phyloP scores from a whole-genome alignment of 371 early-diverging fungal species.

The Syncephalastrum sp. region DNA sequence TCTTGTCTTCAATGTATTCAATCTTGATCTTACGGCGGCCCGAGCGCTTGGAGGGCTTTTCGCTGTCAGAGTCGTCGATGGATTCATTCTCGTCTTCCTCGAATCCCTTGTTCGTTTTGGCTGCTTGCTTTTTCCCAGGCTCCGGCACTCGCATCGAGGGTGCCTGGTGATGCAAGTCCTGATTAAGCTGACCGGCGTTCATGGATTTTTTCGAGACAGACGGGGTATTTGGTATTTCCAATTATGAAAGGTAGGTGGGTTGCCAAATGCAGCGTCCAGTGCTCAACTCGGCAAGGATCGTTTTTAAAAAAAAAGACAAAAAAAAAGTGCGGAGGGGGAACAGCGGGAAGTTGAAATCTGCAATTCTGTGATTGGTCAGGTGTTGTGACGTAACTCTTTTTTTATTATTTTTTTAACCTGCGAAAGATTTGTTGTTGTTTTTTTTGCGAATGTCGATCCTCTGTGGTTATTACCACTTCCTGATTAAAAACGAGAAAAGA shows the following conservation, averaged over 20 bases:
- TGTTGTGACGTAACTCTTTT: too few species aligned
- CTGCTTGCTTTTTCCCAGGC: not conserved
- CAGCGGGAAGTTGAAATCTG: too few species aligned
- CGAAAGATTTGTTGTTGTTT: too few species aligned
- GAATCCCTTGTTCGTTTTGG: slow-evolving; percentile 10
- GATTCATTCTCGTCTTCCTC: slow-evolving; percentile 32
- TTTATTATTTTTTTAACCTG: too few species aligned
- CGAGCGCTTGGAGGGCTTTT: slow-evolving; percentile 64
- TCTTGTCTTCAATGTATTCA: slow-evolving; percentile 96
- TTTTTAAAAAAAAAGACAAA: not conserved
- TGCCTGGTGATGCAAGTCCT: slow-evolving; percentile 7
- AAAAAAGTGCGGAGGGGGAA: slow-evolving; percentile 3
- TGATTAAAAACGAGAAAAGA: too few species aligned
- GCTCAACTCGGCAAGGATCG: too few species aligned
- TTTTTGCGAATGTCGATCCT: too few species aligned
- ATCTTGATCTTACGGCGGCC: slow-evolving; percentile 96
- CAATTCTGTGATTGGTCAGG: too few species aligned
- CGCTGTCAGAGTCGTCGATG: slow-evolving; percentile 36
- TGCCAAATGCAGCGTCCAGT: slow-evolving; percentile 11
- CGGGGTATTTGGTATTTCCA: slow-evolving; percentile 2
- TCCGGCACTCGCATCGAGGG: slow-evolving; percentile 7
- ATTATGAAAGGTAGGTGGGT: slow-evolving; percentile 3
- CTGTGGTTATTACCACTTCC: too few species aligned
- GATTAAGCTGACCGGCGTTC: slow-evolving; percentile 7
- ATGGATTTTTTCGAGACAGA: not conserved